Percentiles rank a stretch among this genome's conserved stretches.
Conservation (phyloP, 805 yeast genomes). For the Candida nonsorbophila region DNA sequence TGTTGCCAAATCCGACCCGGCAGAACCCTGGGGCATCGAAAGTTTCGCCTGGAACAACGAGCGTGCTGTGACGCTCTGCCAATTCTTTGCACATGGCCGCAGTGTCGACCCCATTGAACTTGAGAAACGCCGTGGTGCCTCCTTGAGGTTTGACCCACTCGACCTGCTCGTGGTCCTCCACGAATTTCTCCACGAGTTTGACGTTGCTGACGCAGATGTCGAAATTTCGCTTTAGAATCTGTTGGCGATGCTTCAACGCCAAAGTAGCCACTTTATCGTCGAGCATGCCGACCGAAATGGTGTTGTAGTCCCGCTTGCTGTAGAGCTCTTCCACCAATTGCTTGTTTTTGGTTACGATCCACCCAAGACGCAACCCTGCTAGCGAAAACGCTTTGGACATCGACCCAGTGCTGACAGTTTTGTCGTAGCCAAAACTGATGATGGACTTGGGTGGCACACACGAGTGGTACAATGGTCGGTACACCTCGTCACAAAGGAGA, state of each 20-base stretch:
- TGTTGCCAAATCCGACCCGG: constrained; percentile 47
- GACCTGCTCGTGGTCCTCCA: constrained; percentile 26
- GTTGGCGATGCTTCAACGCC: constrained; percentile 29
- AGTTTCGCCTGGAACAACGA: constrained; percentile 48
- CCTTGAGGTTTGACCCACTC: constrained; percentile 41
- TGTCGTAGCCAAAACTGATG: constrained; percentile 34
- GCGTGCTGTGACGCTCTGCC: constrained; percentile 25
- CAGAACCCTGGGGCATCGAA: constrained; percentile 39
- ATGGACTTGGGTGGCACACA: constrained; percentile 31
- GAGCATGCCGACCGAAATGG: constrained; percentile 42
- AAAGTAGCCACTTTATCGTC: constrained; percentile 44
- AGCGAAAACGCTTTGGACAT: constrained; percentile 50
- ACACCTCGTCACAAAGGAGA: constrained; percentile 48
- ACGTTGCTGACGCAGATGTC: constrained; percentile 35
- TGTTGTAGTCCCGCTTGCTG: constrained; percentile 45
- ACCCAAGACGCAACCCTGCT: constrained; percentile 51
- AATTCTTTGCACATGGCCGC: constrained; percentile 27
- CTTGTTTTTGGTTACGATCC: constrained; percentile 39
- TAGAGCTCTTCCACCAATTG: constrained; percentile 24
- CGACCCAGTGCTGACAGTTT: constrained; percentile 44
- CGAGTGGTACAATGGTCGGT: constrained; percentile 47
- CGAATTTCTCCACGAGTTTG: constrained; percentile 25
- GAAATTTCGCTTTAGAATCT: constrained; percentile 34
- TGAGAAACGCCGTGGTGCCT: constrained; percentile 44
- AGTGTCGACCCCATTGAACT: constrained; percentile 24